Percentiles rank a stretch among this genome's conserved stretches.
phyloP scores from a whole-genome alignment of 805 yeast species.

The Wickerhamiella nectarea region DNA sequence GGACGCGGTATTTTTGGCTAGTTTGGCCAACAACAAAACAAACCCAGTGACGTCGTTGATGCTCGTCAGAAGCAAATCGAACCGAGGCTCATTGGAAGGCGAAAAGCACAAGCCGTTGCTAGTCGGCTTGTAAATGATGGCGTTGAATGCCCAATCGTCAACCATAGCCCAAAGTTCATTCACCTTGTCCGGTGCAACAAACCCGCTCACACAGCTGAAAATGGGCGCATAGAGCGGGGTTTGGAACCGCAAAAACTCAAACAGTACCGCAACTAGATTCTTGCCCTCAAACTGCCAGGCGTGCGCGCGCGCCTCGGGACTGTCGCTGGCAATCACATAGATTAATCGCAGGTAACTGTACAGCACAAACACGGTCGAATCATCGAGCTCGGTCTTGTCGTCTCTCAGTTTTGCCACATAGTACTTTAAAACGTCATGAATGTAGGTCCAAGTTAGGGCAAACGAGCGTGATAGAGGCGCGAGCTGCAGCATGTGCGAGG shows the following conservation, averaged over 20 bases:
- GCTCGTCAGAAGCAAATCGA: conserved; percentile 35
- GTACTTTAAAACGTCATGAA: conserved; percentile 40
- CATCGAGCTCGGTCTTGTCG: conserved; percentile 49
- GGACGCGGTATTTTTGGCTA: conserved; percentile 18
- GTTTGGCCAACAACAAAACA: conserved; percentile 35
- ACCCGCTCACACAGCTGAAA: conserved; percentile 21
- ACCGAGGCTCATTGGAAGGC: conserved; percentile 31
- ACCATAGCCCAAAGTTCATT: conserved; percentile 47
- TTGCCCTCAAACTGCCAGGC: conserved; percentile 17
- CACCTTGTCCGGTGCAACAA: conserved; percentile 35
- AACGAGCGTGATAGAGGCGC: conserved; percentile 3
- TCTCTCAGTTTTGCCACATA: conserved; percentile 25
- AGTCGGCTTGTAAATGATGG: conserved; percentile 17
- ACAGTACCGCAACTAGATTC: conserved; percentile 5
- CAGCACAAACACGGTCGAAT: conserved; percentile 63
- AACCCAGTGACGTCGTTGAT: conserved; percentile 51
- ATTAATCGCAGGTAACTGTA: conserved; percentile 62
- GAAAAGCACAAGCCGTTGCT: conserved; percentile 22
- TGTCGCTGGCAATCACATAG: conserved; percentile 36
- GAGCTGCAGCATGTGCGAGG: conserved; percentile 14
- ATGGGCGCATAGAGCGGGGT: conserved; percentile 10
- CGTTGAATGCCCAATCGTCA: conserved; percentile 53
- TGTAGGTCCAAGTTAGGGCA: conserved; percentile 35
- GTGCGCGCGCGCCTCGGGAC: conserved; percentile 25
- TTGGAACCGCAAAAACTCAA: conserved; percentile 8